Base-by-base conservation (phyloP, 495 filamentous ascomycete species). In the Parachaetomium inaequale region DNA sequence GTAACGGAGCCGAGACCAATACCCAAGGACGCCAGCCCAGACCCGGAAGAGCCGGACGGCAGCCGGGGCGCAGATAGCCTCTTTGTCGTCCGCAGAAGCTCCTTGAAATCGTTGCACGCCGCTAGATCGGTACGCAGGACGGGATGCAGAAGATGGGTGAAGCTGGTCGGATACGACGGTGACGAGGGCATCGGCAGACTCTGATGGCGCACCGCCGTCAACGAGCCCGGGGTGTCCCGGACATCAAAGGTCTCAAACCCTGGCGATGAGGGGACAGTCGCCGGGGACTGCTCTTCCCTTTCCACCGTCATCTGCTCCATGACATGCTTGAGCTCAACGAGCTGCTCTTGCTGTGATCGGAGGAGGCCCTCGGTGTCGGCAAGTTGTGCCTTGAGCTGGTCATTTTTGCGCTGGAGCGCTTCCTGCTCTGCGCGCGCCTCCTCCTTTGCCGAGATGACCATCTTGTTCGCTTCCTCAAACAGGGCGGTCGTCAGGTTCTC, bases 391-490 rank as follows among this genome's bases (percentile, higher is more conserved):
- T 59, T 69, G 38, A 98, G 91, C 64, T 72, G 70, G 52, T 76
- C 74, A 55, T 72, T 75, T 31, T 73, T 74, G 23, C 70, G 67
- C 2, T 74, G 72, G 60, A 75, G 38, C 0, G 59, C 61, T 23
- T 76, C 73, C 47, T 76, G 73, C 61, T 76, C 73, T 3, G 46
- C 38, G 31, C 71, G 64, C 36, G 74, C 74, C 31, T 76, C 73
- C 43, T 76, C 74, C 64, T 76, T 76, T 42, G 72, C 74, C 25
- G 71, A 87, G 54, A 92, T 89, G 57, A 98, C 94, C 94, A 98
- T 97, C 83, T 91, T 76, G 65, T 98, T 96, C 34, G 94, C 94
- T 79, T 98, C 93, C 72, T 96, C 91, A 63, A 98, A 98, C 19
- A 98, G 79, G 28, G 89, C 91, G 5, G 91, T 84, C 12, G 95